These are phyloP conservation scores for Sphagnurus paluster DNA, from an alignment of 1,284 basidiomycete genomes.

Conservation along the genomic window DNA sequence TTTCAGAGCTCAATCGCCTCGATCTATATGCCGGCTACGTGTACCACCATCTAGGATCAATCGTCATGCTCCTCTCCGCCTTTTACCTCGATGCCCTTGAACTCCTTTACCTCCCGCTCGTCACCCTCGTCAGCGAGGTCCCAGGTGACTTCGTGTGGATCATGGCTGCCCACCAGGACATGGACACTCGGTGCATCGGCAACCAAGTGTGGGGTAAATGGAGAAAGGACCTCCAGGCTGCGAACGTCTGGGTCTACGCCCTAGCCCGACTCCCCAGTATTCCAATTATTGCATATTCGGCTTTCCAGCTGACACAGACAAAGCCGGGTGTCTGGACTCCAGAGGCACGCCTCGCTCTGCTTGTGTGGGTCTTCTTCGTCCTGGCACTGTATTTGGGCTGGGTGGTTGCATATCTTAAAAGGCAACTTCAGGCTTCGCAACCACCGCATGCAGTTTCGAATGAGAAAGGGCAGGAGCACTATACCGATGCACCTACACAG, in stretches of 20 bases:
- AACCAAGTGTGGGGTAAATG: background rate
- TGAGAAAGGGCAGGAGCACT: too few species aligned
- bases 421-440: background rate
- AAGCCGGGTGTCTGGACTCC: constrained; percentile 1
- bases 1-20: constrained; percentile 12
- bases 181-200: background rate
- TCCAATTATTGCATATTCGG: constrained; percentile 4
- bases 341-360: background rate
- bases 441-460: too few species aligned
- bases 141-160: constrained; percentile 6
- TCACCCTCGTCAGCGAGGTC: constrained; percentile 8
- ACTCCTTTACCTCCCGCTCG: constrained; percentile 5
- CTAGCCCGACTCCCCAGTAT: constrained; percentile 8
- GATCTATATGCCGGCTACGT: constrained; percentile 9
- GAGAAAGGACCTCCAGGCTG: background rate
- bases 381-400: constrained; percentile 3
- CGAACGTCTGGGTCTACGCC: constrained; percentile 6
- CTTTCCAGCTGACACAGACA: background rate
- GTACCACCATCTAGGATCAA: constrained; percentile 8
- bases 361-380: background rate
- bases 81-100: constrained; percentile 4
- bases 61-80: constrained; percentile 3
- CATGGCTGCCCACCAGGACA: constrained; percentile 6
- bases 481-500: too few species aligned
- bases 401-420: constrained; percentile 1